Evolutionary conservation across 1,139 yeast genomes (phyloP).

Genomic region (Hyphopichia wangnamkhiaoensis): DNA sequence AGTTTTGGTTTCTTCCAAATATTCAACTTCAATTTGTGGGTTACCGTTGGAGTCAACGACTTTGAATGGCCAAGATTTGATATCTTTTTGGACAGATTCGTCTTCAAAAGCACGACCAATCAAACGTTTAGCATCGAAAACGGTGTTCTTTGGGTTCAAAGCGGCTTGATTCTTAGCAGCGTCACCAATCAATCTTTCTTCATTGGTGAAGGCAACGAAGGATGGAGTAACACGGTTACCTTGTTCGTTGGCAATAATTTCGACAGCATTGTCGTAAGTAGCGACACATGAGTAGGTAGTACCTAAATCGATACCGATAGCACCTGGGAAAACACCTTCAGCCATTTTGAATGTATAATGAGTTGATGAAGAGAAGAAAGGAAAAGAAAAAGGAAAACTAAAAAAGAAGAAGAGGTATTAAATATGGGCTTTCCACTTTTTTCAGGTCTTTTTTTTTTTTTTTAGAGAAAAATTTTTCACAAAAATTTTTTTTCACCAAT

Average conservation of each 20-base stretch:
- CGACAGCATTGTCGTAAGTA: conserved; percentile 84
- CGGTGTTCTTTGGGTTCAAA: conserved; percentile 93
- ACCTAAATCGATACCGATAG: conserved; percentile 99
- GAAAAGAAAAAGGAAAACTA: conserved; percentile 14
- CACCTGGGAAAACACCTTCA: conserved; percentile 99
- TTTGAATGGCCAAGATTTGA: conserved; percentile 97
- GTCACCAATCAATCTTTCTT: conserved; percentile 98
- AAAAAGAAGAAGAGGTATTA: conserved; percentile 13
- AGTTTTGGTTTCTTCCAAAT: conserved; percentile 89
- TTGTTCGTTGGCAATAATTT: conserved; percentile 97
- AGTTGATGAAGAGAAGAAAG: conserved; percentile 16
- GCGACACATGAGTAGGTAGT: conserved; percentile 99
- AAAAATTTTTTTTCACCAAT: conserved; percentile 1
- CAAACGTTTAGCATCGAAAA: conserved; percentile 97
- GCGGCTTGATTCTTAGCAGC: conserved; percentile 99
- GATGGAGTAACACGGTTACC: conserved; percentile 99
- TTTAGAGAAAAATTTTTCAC: conserved; percentile 2
- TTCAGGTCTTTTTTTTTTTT: conserved; percentile 7
- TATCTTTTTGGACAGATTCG: conserved; percentile 89
- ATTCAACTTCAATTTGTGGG: conserved; percentile 91
- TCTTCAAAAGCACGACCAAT: conserved; percentile 94
- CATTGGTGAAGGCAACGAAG: conserved; percentile 95
- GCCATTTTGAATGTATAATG: conserved; percentile 55
- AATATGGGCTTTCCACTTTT: conserved; percentile 6
- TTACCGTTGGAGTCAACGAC: conserved; percentile 82